Conservation (phyloP, 73 alveolate species). For the Urostyla sp. region DNA sequence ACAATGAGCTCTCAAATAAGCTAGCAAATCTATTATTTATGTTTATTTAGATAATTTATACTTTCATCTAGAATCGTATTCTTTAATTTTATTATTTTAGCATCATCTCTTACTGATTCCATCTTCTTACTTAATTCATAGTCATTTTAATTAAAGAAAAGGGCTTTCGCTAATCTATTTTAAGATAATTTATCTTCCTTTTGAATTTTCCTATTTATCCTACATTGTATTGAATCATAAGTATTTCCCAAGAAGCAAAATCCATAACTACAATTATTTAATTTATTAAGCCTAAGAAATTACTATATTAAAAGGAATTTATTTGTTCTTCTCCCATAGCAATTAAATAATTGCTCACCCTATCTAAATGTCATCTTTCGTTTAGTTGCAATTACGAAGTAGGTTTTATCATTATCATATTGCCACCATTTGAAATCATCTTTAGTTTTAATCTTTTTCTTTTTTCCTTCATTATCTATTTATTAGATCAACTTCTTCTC, state of each 20-base stretch:
- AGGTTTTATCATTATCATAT: constrained; percentile 30
- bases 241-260: constrained; percentile 32
- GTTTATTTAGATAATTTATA: not conserved
- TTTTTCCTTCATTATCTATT: not conserved
- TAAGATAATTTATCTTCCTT: constrained; percentile 23
- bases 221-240: constrained; percentile 25
- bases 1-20: constrained; percentile 52
- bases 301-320: constrained; percentile 30
- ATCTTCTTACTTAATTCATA: constrained; percentile 15
- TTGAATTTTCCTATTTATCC: constrained; percentile 36
- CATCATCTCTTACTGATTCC: not conserved
- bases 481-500: constrained; percentile 30
- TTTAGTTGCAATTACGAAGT: constrained; percentile 35
- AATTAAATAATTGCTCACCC: constrained; percentile 35
- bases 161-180: constrained; percentile 30
- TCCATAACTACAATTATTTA: constrained; percentile 44
- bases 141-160: constrained; percentile 23
- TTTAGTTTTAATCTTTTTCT: not conserved
- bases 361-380: constrained; percentile 10
- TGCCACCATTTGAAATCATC: constrained; percentile 53
- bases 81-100: constrained; percentile 36
- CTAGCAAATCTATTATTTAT: constrained; percentile 5
- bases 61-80: constrained; percentile 51
- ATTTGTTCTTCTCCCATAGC: constrained; percentile 48
- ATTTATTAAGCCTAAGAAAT: not conserved